phyloP scores from a whole-genome alignment of 179 eudicot species.

The Actinidia arguta region DNA sequence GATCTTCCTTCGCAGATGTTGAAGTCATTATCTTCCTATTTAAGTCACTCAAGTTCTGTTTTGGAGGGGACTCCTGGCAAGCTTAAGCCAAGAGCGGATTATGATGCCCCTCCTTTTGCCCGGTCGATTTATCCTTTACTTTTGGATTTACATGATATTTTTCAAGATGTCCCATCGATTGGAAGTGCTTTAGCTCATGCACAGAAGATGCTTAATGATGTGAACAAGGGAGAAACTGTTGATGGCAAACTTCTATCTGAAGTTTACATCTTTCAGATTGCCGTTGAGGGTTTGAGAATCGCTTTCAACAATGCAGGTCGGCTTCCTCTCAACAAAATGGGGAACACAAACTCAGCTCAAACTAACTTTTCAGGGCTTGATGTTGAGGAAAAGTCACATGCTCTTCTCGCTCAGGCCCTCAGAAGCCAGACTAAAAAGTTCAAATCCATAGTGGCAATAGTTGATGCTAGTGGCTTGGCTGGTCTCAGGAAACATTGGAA shows the following conservation, averaged over 20 bases:
- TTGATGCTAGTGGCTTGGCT: conserved; percentile 79
- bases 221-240: conserved; percentile 63
- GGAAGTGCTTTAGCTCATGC: conserved; percentile 76
- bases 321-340: conserved; percentile 50
- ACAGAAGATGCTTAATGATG: conserved; percentile 82
- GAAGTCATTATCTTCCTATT: conserved; percentile 47
- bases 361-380: conserved; percentile 66
- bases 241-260: conserved; percentile 63
- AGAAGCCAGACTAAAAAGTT: conserved; percentile 67
- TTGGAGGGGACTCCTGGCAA: conserved; percentile 20
- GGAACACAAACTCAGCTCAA: conserved; percentile 24
- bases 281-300: conserved; percentile 93
- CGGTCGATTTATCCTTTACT: conserved; percentile 76
- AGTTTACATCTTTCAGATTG: conserved; percentile 77
- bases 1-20: conserved; percentile 66
- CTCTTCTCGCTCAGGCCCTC: conserved; percentile 87
- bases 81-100: conserved; percentile 51
- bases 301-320: conserved; percentile 77
- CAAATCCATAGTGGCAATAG: conserved; percentile 77
- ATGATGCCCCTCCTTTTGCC: conserved; percentile 83
- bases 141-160: conserved; percentile 73
- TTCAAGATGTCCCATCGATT: conserved; percentile 79
- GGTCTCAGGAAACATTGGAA: conserved; percentile 88
- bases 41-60: conserved; percentile 42
- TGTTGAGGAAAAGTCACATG: conserved; percentile 74